Conservation (phyloP, 768 basidiomycete genomes). For the Gymnopilus junonius region DNA sequence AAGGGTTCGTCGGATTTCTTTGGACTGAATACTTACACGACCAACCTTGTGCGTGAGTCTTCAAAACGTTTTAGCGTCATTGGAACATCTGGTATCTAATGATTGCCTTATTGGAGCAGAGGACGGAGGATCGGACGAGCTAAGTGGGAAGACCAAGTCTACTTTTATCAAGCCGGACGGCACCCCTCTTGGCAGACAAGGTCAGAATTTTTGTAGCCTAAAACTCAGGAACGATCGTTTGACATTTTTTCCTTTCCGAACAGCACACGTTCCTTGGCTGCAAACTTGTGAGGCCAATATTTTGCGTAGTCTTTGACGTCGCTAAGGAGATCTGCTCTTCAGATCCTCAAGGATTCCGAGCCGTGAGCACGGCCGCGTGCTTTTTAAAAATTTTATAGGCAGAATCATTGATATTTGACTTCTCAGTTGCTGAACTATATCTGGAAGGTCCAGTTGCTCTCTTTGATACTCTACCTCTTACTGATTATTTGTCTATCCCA, state of each 20-base stretch:
- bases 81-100: neutral
- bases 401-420: neutral
- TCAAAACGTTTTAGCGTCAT: neutral
- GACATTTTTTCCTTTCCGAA: neutral
- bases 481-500: conserved; percentile 7
- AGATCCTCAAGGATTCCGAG: conserved; percentile 66
- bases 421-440: conserved; percentile 62
- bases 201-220: conserved; percentile 31
- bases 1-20: conserved; percentile 70
- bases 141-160: conserved; percentile 56
- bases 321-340: neutral
- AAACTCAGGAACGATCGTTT: neutral
- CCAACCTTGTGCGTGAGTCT: conserved; percentile 56
- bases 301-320: neutral
- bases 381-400: neutral
- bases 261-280: conserved; percentile 65
- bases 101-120: conserved; percentile 32
- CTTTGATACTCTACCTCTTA: neutral
- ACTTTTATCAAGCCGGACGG: conserved; percentile 61
- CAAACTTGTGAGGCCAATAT: conserved; percentile 41
- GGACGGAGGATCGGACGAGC: conserved; percentile 59
- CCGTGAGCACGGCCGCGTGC: conserved; percentile 35
- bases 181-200: conserved; percentile 60
- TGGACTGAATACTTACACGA: conserved; percentile 70
- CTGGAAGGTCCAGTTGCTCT: conserved; percentile 50